Evolutionary conservation across 2,329 filamentous ascomycete species (phyloP), one percentile per base, ranked within the genome.

Genomic region (Exophiala sideris): DNA sequence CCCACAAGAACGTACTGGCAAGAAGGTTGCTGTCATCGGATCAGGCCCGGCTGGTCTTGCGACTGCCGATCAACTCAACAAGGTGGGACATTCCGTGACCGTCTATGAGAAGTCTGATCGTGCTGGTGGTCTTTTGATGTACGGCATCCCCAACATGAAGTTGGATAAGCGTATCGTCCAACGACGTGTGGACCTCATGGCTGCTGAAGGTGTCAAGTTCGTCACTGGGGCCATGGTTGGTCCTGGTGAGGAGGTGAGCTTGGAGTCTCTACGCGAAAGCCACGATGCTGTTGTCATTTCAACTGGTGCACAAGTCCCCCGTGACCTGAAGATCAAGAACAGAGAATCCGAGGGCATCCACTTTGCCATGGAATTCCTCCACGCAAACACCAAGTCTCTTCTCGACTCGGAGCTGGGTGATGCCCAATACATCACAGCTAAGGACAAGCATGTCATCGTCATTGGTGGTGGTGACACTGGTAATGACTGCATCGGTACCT

Each of bases 131-230:
- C 80, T 97, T 51, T 83, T 97, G 67, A 96, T 96, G 92, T 96
- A 97, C 69, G 92, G 92, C 64, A 97, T 97, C 64, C 92, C 92
- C 63, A 97, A 97, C 79, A 97, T 97, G 92, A 97, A 97, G 79
- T 87, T 97, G 39, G 92, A 97, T 78, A 97, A 97, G 82, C 90
- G 90, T 69, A 86, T 96, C 60, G 92, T 97, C 57, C 92, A 96
- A 79, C 88, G 92, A 48, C 88, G 92, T 71, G 91, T 94, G 45
- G 89, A 96, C 73, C 91, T 97, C 73, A 92, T 96, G 89, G 89
- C 88, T 50, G 82, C 85, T 3, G 92, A 96, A 74, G 92, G 92
- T 45, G 76, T 96, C 68, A 80, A 81, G 48, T 96, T 95, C 76
- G 84, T 89, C 73, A 88, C 88, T 32, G 84, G 86, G 57, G 84